These are phyloP conservation scores for Pisolithus thermaeus DNA, from an alignment of 1,284 basidiomycete genomes.

Conservation along the genomic window DNA sequence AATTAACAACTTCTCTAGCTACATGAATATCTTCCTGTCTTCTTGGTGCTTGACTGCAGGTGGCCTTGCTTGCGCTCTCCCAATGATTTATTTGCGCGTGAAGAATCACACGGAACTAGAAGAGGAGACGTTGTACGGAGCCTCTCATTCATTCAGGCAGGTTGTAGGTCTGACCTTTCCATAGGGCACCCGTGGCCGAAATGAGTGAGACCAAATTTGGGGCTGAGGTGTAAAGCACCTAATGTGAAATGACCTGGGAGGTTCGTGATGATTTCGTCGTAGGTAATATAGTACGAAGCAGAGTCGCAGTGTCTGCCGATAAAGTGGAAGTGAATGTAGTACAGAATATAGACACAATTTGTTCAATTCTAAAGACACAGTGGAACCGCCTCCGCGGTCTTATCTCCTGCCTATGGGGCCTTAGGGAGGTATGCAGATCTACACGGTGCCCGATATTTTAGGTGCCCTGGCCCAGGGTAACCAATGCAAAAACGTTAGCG, in stretches of 20 bases:
- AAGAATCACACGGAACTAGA: conserved; percentile 25
- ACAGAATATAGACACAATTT: not conserved
- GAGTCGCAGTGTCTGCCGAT: not conserved
- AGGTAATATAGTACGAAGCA: not conserved
- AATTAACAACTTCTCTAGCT: conserved; percentile 6
- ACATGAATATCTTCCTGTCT: conserved; percentile 21
- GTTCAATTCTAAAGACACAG: not conserved
- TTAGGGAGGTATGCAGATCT: too few species aligned
- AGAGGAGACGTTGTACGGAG: conserved; percentile 21
- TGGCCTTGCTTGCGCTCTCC: conserved; percentile 27
- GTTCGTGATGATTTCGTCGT: too few species aligned
- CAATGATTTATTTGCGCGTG: conserved; percentile 29
- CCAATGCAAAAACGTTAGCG: conserved; percentile 68
- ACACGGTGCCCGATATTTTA: not conserved
- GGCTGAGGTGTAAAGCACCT: not conserved
- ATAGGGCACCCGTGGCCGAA: not conserved
- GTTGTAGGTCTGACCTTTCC: not conserved
- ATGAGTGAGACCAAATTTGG: not conserved
- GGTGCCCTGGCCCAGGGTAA: conserved; percentile 31
- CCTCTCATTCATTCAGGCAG: not conserved
- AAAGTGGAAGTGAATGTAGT: not conserved
- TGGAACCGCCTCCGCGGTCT: not conserved
- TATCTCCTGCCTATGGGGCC: not conserved
- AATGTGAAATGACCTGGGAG: too few species aligned
- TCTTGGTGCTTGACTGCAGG: conserved; percentile 28